Evolutionary conservation across 2,329 filamentous ascomycete species (phyloP), one percentile per base, ranked within the genome.

Genomic region (Tolypocladium inflatum): DNA sequence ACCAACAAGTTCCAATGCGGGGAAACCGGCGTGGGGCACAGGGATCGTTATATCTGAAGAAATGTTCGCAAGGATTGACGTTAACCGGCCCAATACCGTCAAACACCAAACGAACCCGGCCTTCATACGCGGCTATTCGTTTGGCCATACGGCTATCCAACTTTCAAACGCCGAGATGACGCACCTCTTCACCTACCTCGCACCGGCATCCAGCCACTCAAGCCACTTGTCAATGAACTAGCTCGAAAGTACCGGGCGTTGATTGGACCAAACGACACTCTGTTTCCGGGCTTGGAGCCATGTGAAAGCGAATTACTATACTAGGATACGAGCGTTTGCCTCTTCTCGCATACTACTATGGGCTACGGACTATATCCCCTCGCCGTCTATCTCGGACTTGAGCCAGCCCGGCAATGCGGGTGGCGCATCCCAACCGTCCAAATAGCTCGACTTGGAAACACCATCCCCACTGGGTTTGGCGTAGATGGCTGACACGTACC

Each of bases 401-500:
- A 89, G 69, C 87, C 87, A 89, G 23, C 63, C 72, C 4, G 86
- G 86, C 55, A 89, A 33, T 33, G 70, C 37, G 63, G 86, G 86
- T 59, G 76, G 76, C 60, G 73, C 76, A 51, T 81, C 77, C 87
- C 87, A 90, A 13, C 81, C 81, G 62, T 79, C 73, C 55, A 84
- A 74, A 74, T 84, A 88, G 57, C 70, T 76, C 59, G 74, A 71
- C 63, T 73, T 78, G 63, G 77, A 75, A 1, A 83, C 77, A 26
- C 80, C 78, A 23, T 77, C 73, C 88, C 73, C 87, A 33, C 30
- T 33, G 7, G 30, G 7, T 9, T 33, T 33, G 30, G 30, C 30
- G 30, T 33, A 91, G 37, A 92, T 82, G 4, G 80, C 88, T 13
- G 84, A 85, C 4, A 88, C 78, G 67, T 89, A 88, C 86, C 86